Conservation (phyloP, 345 rosid genomes). For the Camelina hispida region DNA sequence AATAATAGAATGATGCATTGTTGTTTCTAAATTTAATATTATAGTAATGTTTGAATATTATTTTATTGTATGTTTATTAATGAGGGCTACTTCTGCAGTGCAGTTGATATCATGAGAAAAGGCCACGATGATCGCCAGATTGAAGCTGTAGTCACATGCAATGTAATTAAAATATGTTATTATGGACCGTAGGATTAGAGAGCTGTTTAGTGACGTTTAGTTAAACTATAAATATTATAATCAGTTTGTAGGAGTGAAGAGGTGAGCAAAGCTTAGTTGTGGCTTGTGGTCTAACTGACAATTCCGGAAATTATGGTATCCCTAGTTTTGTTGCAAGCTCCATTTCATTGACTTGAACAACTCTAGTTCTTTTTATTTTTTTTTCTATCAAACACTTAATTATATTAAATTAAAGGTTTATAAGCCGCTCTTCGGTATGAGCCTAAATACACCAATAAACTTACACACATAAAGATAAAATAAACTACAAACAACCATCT, state of each 20-base stretch:
- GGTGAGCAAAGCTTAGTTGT: constrained; percentile 41
- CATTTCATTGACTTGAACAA: constrained; percentile 18
- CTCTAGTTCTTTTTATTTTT: not conserved
- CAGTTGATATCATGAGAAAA: constrained; percentile 43
- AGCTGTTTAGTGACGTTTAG: constrained; percentile 25
- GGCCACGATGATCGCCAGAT: constrained; percentile 44
- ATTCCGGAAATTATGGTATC: constrained; percentile 36
- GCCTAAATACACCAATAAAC: no score
- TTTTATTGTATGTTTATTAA: not conserved
- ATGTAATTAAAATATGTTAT: constrained; percentile 32
- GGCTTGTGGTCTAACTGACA: constrained; percentile 22
- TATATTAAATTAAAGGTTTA: no score
- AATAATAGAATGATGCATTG: constrained; percentile 28
- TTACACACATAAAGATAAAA: no score
- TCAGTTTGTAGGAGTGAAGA: constrained; percentile 30
- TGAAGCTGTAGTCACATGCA: constrained; percentile 50
- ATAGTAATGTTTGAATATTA: not conserved
- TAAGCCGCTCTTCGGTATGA: no score
- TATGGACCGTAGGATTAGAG: constrained; percentile 11
- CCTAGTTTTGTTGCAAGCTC: constrained; percentile 2
- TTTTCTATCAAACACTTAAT: no score
- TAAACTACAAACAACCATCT: no score
- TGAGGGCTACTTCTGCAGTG: constrained; percentile 33
- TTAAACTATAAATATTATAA: constrained; percentile 13
- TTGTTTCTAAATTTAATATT: not conserved